Evolutionary conservation across 2,329 filamentous ascomycete species (phyloP), one percentile per base, ranked within the genome.

Genomic region (Verticillium dahliae): DNA sequence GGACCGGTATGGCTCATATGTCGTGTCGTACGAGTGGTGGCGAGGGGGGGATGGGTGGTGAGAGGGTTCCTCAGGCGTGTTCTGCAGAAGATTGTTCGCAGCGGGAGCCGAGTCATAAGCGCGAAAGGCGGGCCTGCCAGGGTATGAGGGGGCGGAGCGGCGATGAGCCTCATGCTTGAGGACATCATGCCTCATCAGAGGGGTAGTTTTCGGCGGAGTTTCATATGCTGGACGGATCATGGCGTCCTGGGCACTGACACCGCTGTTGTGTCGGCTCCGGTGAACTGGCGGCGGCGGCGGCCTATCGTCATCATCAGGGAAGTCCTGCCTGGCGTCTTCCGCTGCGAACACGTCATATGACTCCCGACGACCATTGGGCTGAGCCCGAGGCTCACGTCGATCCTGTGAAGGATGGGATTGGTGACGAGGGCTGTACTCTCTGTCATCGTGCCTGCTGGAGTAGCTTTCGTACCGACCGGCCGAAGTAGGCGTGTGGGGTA

Each of bases 271-370:
- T 62, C 81, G 71, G 61, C 72, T 76, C 62, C 84, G 73, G 65
- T 87, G 84, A 11, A 76, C 83, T 3, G 84, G 84, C 1, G 84
- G 84, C 6, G 82, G 84, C 3, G 84, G 84, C 6, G 84, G 83
- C 2, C 76, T 76, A 37, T 79, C 78, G 50, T 78, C 73, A 2
- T 80, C 80, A 6, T 73, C 63, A 4, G 74, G 67, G 6, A 73
- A 73, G 56, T 69, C 71, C 10, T 76, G 73, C 31, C 73, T 69
- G 14, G 76, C 73, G 6, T 76, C 73, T 35, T 66, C 18, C 11
- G 58, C 39, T 9, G 62, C 56, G 61, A 69, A 37, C 65, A 66
- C 37, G 69, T 76, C 74, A 60, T 71, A 72, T 6, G 69, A 68
- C 54, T 75, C 72, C 57, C 70, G 67, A 18, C 73, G 69, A 1